Percentiles rank a stretch among this genome's conserved stretches.
phyloP scores from a whole-genome alignment of 805 yeast species.

The Starmerella stellata region DNA sequence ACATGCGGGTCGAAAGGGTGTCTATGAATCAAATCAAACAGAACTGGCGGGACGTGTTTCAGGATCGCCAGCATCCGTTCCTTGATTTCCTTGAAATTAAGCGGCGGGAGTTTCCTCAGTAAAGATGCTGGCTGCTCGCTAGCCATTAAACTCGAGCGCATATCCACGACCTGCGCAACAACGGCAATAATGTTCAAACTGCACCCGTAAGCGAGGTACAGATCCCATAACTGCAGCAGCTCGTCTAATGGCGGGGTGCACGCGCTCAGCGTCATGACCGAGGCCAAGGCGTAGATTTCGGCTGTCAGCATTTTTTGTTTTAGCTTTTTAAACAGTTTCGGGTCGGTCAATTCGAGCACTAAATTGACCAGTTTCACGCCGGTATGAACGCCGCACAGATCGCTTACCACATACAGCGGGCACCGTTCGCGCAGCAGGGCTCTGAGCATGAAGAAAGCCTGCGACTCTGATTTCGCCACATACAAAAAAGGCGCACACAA shows the following conservation, averaged over 20 bases:
- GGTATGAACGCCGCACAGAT: constrained; percentile 62
- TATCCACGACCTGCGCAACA: constrained; percentile 61
- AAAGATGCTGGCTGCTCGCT: constrained; percentile 55
- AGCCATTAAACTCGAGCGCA: constrained; percentile 42
- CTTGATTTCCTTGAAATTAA: constrained; percentile 57
- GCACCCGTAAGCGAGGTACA: constrained; percentile 74
- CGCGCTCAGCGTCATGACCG: constrained; percentile 62
- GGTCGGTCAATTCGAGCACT: constrained; percentile 54
- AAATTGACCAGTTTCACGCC: constrained; percentile 58
- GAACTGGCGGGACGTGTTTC: constrained; percentile 47
- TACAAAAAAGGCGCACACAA: constrained; percentile 68
- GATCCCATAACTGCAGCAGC: constrained; percentile 71
- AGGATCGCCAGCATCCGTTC: constrained; percentile 64
- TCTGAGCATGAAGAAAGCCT: constrained; percentile 59
- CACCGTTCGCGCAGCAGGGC: constrained; percentile 43
- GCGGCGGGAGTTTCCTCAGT: constrained; percentile 50
- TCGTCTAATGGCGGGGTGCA: constrained; percentile 73
- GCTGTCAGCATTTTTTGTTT: constrained; percentile 55
- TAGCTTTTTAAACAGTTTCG: constrained; percentile 41
- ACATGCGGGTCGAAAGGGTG: constrained; percentile 37
- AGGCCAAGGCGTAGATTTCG: constrained; percentile 61
- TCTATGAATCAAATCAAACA: constrained; percentile 44
- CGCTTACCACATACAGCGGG: constrained; percentile 63
- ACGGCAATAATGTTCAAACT: constrained; percentile 73
- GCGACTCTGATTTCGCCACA: constrained; percentile 62